Conservation (phyloP, 305 asterid species). For the Stenogyne calaminthoides region DNA sequence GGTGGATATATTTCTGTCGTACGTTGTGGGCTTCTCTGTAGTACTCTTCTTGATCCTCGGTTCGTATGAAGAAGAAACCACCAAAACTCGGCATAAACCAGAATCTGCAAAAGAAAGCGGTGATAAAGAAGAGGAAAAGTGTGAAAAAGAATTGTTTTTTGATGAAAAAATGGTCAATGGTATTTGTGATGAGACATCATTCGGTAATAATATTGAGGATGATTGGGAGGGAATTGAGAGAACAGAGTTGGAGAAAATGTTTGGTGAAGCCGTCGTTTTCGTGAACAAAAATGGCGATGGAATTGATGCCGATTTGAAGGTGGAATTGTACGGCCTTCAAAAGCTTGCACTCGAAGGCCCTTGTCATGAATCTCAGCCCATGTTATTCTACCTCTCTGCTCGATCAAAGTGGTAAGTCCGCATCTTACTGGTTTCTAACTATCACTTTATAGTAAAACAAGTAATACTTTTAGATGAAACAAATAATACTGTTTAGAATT, state of each 20-base stretch:
- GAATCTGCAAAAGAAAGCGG: neutral
- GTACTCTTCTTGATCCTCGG: conserved; percentile 25
- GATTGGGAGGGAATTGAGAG: conserved; percentile 80
- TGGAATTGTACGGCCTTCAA: conserved; percentile 53
- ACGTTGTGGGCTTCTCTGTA: conserved; percentile 31
- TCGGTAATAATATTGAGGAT: conserved; percentile 16
- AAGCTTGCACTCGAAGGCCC: conserved; percentile 57
- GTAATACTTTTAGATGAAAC: no score
- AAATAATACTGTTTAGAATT: no score
- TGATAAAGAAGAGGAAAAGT: conserved; percentile 3
- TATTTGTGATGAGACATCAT: neutral
- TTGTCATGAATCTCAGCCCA: conserved; percentile 52
- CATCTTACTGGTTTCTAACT: no score
- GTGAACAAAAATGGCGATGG: conserved; percentile 40
- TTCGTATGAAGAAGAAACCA: neutral
- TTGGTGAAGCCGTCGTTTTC: conserved; percentile 59
- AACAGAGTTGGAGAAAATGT: conserved; percentile 53
- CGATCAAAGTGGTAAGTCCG: conserved; percentile 59
- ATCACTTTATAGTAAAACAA: no score
- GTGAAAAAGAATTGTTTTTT: no score
- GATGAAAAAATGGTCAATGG: conserved; percentile 14
- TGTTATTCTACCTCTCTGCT: conserved; percentile 59
- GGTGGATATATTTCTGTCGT: conserved; percentile 26
- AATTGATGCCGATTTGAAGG: conserved; percentile 35
- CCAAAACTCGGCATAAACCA: neutral